Evolutionary conservation across 1,284 basidiomycete species (phyloP), one percentile per base, ranked within the genome.

Genomic region (Porogramme epimiltina): DNA sequence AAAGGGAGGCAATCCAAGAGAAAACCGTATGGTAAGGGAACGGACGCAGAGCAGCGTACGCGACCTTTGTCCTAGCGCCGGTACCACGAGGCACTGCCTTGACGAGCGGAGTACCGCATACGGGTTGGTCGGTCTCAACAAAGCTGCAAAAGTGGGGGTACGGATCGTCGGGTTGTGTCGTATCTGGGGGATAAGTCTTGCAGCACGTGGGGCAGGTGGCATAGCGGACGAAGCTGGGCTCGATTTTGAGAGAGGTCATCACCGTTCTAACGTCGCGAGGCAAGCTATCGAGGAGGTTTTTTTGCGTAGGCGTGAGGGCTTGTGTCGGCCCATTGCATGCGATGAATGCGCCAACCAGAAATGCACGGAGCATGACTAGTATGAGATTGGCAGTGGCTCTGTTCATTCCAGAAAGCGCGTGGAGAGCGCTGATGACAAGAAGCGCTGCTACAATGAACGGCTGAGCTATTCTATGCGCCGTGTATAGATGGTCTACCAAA

Each of bases 141-240:
- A 44, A 49, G 1, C 24, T 33, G 23, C 52, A 54, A 11, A 2
- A 10, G 16, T 31, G 34, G 13, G 52, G 56, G 19, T 46, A 49
- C 2, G 42, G 43, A 18, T 45, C 31, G 6, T 45, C 31, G 1
- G 43, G 43, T 2, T 40, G 16, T 3, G 40, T 45, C 15, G 31
- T 11, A 16, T 42, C 41, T 9, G 48, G 41, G n/a, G 38, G 22
- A 40, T 45, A 37, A 18, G 25, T 40, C 3, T 25, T 23, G 26
- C 38, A 31, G n/a, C 50, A 40, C 2, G 19, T n/a, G 3, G 45
- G 44, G n/a, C 43, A 45, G 24, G 15, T 16, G 18, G 43, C 22
- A 25, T 45, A 45, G 8, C 28, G 8, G 19, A 45, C 18, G 3
- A 16, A 23, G 6, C 34, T 31, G 2, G 43, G 43, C 5, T 22